Base-by-base conservation (phyloP, 139 green algal species). In the Picochlorum sp. region DNA sequence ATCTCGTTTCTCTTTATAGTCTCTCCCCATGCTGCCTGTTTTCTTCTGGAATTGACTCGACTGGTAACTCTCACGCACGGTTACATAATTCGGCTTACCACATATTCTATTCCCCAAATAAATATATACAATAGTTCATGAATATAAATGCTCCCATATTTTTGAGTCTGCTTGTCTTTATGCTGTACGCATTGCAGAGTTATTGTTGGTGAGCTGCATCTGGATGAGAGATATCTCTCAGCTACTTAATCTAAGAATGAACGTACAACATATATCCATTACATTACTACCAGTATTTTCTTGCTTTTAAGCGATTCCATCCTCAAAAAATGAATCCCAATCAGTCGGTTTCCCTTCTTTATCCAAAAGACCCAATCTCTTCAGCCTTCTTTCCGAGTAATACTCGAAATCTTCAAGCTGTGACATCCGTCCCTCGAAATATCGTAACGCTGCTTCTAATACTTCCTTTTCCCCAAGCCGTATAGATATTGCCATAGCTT, bases 341-440 rank as follows among this genome's bases (percentile, higher is more conserved):
- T 81, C 86, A 14, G 78, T 91, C 3, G 73, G 83, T 3, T 63
- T 65, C 18, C 81, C 85, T 40, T 81, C 63, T 32, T 91, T 83
- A 57, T 95, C 86, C 59, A 95, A 66, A 28, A 95, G 73, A 13
- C 84, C 84, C 58, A 95, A 68, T 12, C 73, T 45, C 72, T 85
- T 84, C 31, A 95, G 67, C 22, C 87, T 57, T 39, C 84, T 69
- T 70, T 95, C 87, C 57, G 64, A 66, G 57, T 94, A 94, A 59
- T 87, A 95, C 45, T 85, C 85, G 56, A 94, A 67, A 44, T 78
- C 79, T 20, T 77, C 68, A n/a, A 90, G 59, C 24, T 54, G 50
- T 14, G 62, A 57, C 9, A 86, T 47, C 16, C 85, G 76, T 18
- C 81, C 62, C 66, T 88, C 77, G 68, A 95, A 90, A 44, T 63